phyloP scores from a whole-genome alignment of 192 early-diverging fungal species.

The Dimargaris cristalligena region DNA sequence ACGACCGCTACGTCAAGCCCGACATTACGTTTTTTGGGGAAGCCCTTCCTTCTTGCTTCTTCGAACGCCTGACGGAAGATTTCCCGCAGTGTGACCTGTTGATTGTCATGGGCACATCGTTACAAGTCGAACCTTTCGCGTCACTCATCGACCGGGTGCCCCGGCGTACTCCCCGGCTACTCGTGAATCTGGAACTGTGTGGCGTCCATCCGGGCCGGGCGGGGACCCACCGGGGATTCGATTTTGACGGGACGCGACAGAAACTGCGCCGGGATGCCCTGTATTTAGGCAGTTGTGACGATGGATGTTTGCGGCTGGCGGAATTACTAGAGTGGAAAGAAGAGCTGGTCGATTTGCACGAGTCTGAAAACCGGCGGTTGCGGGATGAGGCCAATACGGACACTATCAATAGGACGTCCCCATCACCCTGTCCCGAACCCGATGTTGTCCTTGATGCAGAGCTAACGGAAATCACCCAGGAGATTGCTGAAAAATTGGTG shows the following conservation, averaged over 20 bases:
- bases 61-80: constrained; percentile 36
- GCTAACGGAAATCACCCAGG: too few relatives aligned
- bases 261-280: constrained; percentile 58
- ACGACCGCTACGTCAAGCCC: constrained; percentile 61
- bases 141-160: constrained; percentile 49
- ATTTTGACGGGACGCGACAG: constrained; percentile 54
- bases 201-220: constrained; percentile 35
- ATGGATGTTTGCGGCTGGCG: constrained; percentile 48
- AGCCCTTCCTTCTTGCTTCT: constrained; percentile 61
- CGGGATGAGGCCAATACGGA: too few relatives aligned
- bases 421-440: too few relatives aligned
- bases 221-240: constrained; percentile 36
- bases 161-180: constrained; percentile 52
- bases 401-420: too few relatives aligned
- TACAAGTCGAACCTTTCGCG: constrained; percentile 85
- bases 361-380: too few relatives aligned
- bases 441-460: too few relatives aligned
- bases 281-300: constrained; percentile 69
- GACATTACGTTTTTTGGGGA: constrained; percentile 97
- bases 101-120: constrained; percentile 85
- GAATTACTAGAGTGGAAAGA: constrained; percentile 56
- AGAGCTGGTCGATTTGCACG: too few relatives aligned
- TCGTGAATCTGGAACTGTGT: constrained; percentile 77
- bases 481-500: too few relatives aligned
- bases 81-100: constrained; percentile 65